phyloP scores from a whole-genome alignment of 306 rosid genomes.

The Lathyrus tuberosus region DNA sequence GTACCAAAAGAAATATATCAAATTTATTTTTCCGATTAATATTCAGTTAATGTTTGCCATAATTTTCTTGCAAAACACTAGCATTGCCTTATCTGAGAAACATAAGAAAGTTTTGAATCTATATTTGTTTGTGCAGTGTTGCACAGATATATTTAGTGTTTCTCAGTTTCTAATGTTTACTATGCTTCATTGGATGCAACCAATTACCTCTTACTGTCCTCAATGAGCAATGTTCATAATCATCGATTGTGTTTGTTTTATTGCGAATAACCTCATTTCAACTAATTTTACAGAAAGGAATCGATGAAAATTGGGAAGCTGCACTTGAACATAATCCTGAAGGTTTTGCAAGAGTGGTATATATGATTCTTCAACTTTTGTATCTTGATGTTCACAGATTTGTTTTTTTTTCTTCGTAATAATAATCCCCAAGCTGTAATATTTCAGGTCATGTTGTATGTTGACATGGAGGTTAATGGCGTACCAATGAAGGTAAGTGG shows the following conservation, averaged over 20 bases:
- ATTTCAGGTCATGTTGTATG: conserved; percentile 90
- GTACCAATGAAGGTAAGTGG: conserved; percentile 83
- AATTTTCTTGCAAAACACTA: conserved; percentile 15
- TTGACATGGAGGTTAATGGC: conserved; percentile 98
- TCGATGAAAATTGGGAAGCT: conserved; percentile 99
- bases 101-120: conserved; percentile 11
- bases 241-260: conserved; percentile 5
- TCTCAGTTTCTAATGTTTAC: conserved; percentile 13
- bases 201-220: conserved; percentile 23
- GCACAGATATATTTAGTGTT: neutral
- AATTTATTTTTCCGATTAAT: neutral
- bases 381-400: neutral
- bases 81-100: conserved; percentile 20
- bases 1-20: neutral
- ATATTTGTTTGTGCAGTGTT: conserved; percentile 13
- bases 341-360: conserved; percentile 97
- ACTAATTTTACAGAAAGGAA: conserved; percentile 74
- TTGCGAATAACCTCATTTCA: conserved; percentile 29
- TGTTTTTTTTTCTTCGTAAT: neutral
- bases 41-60: conserved; percentile 13
- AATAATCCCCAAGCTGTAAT: conserved; percentile 20
- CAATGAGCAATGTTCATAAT: neutral
- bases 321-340: conserved; percentile 96
- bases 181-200: neutral
- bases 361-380: conserved; percentile 39